Evolutionary conservation across 768 basidiomycete species (phyloP).

Genomic region (Tulasnella sp.): DNA sequence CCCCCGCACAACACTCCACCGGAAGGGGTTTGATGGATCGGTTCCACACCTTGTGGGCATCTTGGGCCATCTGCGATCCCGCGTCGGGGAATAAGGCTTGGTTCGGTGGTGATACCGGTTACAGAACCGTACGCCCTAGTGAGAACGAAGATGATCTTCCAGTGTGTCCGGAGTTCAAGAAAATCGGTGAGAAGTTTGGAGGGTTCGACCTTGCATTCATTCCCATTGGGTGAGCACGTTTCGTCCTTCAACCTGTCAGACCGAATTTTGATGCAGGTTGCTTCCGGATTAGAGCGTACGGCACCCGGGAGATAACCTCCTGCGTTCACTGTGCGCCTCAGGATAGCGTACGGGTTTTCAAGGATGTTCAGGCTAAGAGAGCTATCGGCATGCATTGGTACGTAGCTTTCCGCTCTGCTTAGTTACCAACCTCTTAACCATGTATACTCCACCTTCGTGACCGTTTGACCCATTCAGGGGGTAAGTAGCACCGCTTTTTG

Average conservation of each 20-base stretch:
- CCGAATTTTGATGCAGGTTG: neutral
- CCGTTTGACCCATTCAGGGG: neutral
- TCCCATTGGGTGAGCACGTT: conserved; percentile 44
- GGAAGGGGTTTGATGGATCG: conserved; percentile 34
- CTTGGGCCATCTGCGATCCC: conserved; percentile 37
- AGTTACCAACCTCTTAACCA: neutral
- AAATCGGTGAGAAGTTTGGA: conserved; percentile 61
- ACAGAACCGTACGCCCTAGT: conserved; percentile 46
- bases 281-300: conserved; percentile 48
- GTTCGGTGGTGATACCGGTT: conserved; percentile 71
- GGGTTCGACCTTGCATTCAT: conserved; percentile 66
- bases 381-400: conserved; percentile 70
- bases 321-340: conserved; percentile 61
- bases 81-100: conserved; percentile 41
- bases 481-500: neutral
- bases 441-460: neutral
- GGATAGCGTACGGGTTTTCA: conserved; percentile 64
- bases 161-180: conserved; percentile 66
- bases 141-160: conserved; percentile 48
- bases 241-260: neutral
- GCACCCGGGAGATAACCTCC: conserved; percentile 51
- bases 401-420: conserved; percentile 38
- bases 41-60: conserved; percentile 40
- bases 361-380: conserved; percentile 55
- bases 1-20: conserved; percentile 24